These are phyloP conservation scores for Juncus inflexus DNA, from an alignment of 176 grass and related monocot species.

Conservation along the genomic window DNA sequence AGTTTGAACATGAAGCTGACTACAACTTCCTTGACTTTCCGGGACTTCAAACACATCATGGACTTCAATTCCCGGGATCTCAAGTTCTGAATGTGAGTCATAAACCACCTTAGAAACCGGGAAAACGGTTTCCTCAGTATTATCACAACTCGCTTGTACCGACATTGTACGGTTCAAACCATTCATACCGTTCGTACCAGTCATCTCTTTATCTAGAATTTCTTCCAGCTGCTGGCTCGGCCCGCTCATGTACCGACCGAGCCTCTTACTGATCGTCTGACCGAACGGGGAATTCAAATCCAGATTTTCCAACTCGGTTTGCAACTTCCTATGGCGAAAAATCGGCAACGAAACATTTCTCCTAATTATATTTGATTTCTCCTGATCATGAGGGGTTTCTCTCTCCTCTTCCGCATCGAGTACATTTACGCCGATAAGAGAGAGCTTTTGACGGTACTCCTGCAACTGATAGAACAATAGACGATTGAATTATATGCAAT, in stretches of 20 bases:
- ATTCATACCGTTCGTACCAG: conserved; percentile 9
- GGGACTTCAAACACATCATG: conserved; percentile 33
- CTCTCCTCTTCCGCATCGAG: conserved; percentile 37
- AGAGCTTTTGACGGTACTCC: conserved; percentile 53
- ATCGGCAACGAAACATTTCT: conserved; percentile 59
- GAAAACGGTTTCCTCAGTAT: conserved; percentile 17
- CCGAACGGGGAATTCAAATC: conserved; percentile 22
- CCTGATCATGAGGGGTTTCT: conserved; percentile 25
- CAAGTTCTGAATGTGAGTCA: conserved; percentile 13
- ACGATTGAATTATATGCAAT: no score
- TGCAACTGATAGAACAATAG: conserved; percentile 29
- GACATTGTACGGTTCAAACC: conserved; percentile 20
- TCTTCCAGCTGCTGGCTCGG: conserved; percentile 14
- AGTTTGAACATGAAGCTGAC: neutral
- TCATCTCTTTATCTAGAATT: conserved; percentile 27
- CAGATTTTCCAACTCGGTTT: conserved; percentile 36
- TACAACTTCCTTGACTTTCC: conserved; percentile 24
- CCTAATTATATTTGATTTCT: conserved; percentile 38
- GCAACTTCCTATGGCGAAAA: conserved; percentile 35
- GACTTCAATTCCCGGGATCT: conserved; percentile 25
- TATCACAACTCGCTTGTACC: conserved; percentile 28
- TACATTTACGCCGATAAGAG: conserved; percentile 39
- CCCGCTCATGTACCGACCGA: conserved; percentile 17
- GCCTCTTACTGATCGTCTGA: conserved; percentile 17
- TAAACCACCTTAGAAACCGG: conserved; percentile 27